These are phyloP conservation scores for Penicillium mononematosum DNA, from an alignment of 495 filamentous ascomycete genomes.

Conservation along the genomic window DNA sequence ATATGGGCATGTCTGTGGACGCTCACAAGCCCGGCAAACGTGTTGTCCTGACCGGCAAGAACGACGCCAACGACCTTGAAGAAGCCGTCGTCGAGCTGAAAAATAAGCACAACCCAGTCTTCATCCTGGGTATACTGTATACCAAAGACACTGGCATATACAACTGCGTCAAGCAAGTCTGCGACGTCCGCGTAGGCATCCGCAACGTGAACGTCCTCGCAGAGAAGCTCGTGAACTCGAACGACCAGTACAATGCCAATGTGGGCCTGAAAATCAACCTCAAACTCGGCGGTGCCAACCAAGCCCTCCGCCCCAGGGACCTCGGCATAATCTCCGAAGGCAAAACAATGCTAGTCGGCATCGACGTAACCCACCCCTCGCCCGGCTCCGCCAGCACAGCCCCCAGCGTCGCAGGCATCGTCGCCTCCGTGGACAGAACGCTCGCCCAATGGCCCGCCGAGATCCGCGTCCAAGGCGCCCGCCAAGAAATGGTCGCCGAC, in stretches of 20 bases:
- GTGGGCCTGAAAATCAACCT: conserved; percentile 81
- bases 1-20: conserved; percentile 31
- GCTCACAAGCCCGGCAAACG: conserved; percentile 16
- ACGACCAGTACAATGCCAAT: conserved; percentile 66
- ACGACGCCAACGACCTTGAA: conserved; percentile 26
- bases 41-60: conserved; percentile 14
- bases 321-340: conserved; percentile 58
- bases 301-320: conserved; percentile 51
- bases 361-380: conserved; percentile 87
- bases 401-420: conserved; percentile 62
- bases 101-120: conserved; percentile 29
- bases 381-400: conserved; percentile 57
- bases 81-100: conserved; percentile 33
- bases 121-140: conserved; percentile 67
- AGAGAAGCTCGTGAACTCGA: conserved; percentile 45
- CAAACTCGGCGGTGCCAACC: conserved; percentile 80
- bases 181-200: conserved; percentile 62
- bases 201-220: conserved; percentile 62
- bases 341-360: conserved; percentile 80
- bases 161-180: conserved; percentile 64
- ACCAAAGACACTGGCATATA: conserved; percentile 54
- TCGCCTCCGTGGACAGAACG: conserved; percentile 21
- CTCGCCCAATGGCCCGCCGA: conserved; percentile 36
- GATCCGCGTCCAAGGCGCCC: conserved; percentile 27
- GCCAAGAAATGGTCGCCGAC: conserved; percentile 34